Evolutionary conservation across 1,284 basidiomycete species (phyloP), one percentile per base, ranked within the genome.

Genomic region (Volvariella volvacea): DNA sequence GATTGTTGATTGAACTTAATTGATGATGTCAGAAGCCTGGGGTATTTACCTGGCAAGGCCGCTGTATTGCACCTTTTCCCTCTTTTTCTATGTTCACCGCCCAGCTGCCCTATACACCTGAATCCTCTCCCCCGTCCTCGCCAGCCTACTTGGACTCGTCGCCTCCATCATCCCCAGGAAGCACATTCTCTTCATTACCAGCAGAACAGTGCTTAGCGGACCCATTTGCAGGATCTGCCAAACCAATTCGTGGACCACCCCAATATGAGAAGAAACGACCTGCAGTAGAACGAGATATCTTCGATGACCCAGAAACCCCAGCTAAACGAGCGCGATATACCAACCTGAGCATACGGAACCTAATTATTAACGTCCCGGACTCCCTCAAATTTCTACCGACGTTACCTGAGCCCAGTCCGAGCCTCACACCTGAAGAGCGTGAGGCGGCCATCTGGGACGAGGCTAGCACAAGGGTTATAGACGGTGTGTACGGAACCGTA

Each of bases 401-500:
- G 34, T 42, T 14, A 25, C n/a, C 9, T 12, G 22, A 42, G 33
- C 31, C 21, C 32, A 17, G 6, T 15, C 33, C 9, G 12, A 39
- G 17, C 15, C 12, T 14, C 25, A 42, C 38, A 1, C 40, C 46
- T 30, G 51, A 50, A 36, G 49, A 55, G 31, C 44, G 45, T 2
- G 68, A 73, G 50, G 53, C 57, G 3, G 48, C 41, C 1, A 50
- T 67, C 1, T 77, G 74, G 74, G 68, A 71, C 19, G 58, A 59
- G 17, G 67, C 61, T 1, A 59, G 69, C 37, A 58, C 62, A 2
- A 51, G 54, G 9, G 65, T 66, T 0, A 59, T 73, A 22, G 63
- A 69, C 41, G 58, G 55, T 6, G 65, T 64, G 3, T 52, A 64
- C 42, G 61, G 64, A 9, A 61, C 55, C 34, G 63, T 77, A 44